phyloP scores from a whole-genome alignment of 345 rosid genomes.

The Syzygium aqueum region DNA sequence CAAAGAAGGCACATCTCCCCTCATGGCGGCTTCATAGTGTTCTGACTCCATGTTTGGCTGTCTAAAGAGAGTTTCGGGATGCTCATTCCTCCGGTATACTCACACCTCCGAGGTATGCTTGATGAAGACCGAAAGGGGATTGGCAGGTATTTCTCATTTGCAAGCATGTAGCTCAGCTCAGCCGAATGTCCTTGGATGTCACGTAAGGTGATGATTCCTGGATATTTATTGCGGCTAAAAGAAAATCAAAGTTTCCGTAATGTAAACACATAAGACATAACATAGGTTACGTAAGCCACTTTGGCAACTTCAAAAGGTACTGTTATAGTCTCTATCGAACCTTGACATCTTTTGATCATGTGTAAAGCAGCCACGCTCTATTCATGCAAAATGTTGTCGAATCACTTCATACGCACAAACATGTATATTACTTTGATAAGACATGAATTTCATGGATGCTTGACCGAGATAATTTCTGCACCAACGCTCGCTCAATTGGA shows the following conservation, averaged over 20 bases:
- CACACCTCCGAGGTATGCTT: too few relatives aligned
- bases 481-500: not conserved
- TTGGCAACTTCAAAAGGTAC: not conserved
- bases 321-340: not conserved
- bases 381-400: not conserved
- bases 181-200: not conserved
- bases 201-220: not conserved
- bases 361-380: too few relatives aligned
- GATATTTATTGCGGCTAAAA: not conserved
- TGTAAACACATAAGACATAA: too few relatives aligned
- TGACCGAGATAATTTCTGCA: not conserved
- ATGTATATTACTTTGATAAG: not conserved
- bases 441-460: not conserved
- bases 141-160: too few relatives aligned
- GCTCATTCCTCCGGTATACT: not conserved
- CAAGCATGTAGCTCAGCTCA: not conserved
- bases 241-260: too few relatives aligned
- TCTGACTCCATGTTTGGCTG: not conserved
- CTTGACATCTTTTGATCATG: not conserved
- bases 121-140: too few relatives aligned
- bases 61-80: not conserved
- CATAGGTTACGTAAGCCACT: not conserved
- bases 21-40: not conserved
- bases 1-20: not conserved
- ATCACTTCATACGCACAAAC: too few relatives aligned